Evolutionary conservation across 495 filamentous ascomycete species (phyloP), one percentile per base, ranked within the genome.

Genomic region (Ascobolus immersus): DNA sequence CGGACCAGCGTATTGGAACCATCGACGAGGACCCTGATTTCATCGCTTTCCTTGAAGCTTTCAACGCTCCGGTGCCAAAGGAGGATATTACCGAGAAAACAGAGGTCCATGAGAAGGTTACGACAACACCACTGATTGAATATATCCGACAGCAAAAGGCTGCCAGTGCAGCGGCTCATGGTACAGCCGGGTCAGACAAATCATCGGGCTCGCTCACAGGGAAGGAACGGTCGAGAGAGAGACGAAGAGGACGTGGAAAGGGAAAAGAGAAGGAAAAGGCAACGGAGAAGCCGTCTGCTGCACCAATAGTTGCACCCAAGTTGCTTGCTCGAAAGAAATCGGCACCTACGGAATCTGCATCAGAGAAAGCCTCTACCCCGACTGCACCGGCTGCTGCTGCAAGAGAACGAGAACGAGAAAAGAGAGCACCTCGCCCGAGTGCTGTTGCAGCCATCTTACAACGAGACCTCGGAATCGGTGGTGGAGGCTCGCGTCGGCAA

Each of bases 11-110:
- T 3, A 77, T 90, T 49, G 86, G 89, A 27, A 89, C 78, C 4
- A 93, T 96, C 37, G 86, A 96, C 42, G 79, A 84, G 44, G 86
- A 96, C 49, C 68, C 73, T 0, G 86, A 94, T 36, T 94, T 94
- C 41, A 89, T 91, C 54, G 65, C 65, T 14, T 96, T 94, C 46
- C 65, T 96, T 5, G 77, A 89, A 51, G 71, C 66, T 31, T 62
- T 92, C 6, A 86, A 81, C 2, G 73, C 77, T 33, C 80, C 80
- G 0, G 64, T 74, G 19, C 53, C 48, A 4, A 54, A 56, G 8
- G 49, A 47, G 17, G 56, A 57, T 10, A 17, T 48, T 3, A 39
- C 55, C 5, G 51, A 56, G 0, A 46, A 52, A 5, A 58, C 61
- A 8, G 71, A 75, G 44, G 64, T 66, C 31, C 55, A 59, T 34